These are phyloP conservation scores for Porcisia hertigi DNA, from an alignment of 208 protist species.

Conservation along the genomic window DNA sequence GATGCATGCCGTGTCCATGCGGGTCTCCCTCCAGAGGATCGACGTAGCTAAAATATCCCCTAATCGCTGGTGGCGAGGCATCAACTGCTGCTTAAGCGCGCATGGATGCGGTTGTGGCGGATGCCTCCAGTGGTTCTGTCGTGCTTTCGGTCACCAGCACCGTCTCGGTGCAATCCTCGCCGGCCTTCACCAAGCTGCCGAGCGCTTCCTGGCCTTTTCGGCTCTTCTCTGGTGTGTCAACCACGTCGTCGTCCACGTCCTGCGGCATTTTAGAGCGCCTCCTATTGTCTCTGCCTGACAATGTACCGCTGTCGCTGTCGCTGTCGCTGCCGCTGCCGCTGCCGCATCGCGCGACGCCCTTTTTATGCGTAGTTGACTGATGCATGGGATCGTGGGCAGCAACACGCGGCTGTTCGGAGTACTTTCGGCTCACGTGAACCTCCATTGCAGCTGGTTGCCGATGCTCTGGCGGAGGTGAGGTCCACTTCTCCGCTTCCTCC, in stretches of 20 bases:
- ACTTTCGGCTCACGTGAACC: background rate
- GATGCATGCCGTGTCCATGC: slow-evolving; percentile 27
- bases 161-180: background rate
- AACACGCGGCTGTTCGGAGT: too few relatives aligned
- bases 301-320: background rate
- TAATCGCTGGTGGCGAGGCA: background rate
- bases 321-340: background rate
- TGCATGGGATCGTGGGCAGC: too few relatives aligned
- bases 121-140: background rate
- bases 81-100: background rate
- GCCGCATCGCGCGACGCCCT: background rate
- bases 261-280: background rate
- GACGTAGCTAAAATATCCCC: slow-evolving; percentile 15
- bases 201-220: background rate
- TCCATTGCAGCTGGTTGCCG: background rate
- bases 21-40: slow-evolving; percentile 23
- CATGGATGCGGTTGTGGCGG: background rate
- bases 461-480: slow-evolving; percentile 1
- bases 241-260: background rate
- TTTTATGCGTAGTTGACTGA: background rate
- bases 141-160: background rate
- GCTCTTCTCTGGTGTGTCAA: background rate
- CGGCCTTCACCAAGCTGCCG: background rate
- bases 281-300: background rate
- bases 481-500: background rate